A percentile compares a stretch with the other conserved stretches of the same genome.
Evolutionary conservation across 805 yeast species (phyloP).

Genomic region (Metschnikowia cubensis): DNA sequence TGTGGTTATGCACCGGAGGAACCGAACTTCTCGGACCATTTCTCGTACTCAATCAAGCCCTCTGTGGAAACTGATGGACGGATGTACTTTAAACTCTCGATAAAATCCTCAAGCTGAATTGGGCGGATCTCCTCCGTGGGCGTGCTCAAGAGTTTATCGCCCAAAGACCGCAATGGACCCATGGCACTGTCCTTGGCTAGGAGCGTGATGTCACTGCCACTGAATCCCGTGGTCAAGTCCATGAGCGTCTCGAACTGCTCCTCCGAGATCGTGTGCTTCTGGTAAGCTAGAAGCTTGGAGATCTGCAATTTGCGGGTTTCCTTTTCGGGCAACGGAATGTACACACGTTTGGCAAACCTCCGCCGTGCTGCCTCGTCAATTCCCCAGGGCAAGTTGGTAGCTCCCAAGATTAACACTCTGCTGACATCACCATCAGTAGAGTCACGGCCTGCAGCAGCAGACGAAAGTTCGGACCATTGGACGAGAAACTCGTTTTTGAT

Average conservation of each 20-base stretch:
- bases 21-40: constrained; percentile 85
- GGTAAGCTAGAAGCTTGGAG: constrained; percentile 60
- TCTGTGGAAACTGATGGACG: constrained; percentile 86
- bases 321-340: constrained; percentile 88
- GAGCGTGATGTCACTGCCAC: constrained; percentile 93
- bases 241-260: constrained; percentile 60
- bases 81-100: constrained; percentile 68
- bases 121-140: constrained; percentile 77
- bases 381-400: constrained; percentile 95
- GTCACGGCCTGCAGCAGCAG: constrained; percentile 74
- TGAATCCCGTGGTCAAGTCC: constrained; percentile 70
- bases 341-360: constrained; percentile 85
- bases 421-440: constrained; percentile 33
- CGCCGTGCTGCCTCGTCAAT: constrained; percentile 96
- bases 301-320: constrained; percentile 77
- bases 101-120: constrained; percentile 67
- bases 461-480: constrained; percentile 90
- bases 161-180: constrained; percentile 91
- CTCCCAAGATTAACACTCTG: constrained; percentile 86
- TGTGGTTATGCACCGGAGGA: constrained; percentile 68
- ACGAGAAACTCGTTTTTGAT: constrained; percentile 90
- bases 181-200: constrained; percentile 95
- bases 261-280: constrained; percentile 64
- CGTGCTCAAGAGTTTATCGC: constrained; percentile 70
- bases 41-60: constrained; percentile 74